These are phyloP conservation scores for Xerocomellus chrysenteron DNA, from an alignment of 768 basidiomycete genomes.

Conservation along the genomic window DNA sequence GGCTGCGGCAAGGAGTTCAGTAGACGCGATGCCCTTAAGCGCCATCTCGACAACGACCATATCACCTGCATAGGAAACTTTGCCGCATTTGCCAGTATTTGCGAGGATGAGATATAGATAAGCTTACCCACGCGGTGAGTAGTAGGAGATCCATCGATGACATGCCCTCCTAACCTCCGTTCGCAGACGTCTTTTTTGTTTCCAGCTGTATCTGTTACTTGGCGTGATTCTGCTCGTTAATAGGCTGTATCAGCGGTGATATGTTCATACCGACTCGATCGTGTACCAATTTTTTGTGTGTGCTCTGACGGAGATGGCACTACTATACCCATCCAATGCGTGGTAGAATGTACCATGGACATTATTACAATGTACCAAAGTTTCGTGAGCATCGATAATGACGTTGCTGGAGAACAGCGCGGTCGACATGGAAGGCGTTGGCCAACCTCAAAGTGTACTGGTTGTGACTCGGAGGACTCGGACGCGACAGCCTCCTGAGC, in stretches of 20 bases:
- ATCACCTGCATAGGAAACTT: constrained; percentile 35
- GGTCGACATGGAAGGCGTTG: background rate
- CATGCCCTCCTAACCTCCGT: background rate
- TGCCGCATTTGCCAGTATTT: constrained; percentile 25
- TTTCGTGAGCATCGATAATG: background rate
- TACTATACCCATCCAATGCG: constrained; percentile 15
- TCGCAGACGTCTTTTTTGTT: constrained; percentile 10
- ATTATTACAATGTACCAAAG: background rate
- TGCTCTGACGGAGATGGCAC: background rate
- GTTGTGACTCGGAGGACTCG: too few species aligned
- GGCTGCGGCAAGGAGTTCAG: constrained; percentile 40
- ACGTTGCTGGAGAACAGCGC: background rate
- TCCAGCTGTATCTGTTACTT: constrained; percentile 6
- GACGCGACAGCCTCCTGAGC: background rate
- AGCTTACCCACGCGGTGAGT: constrained; percentile 6
- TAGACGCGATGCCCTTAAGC: constrained; percentile 41
- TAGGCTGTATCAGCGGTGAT: constrained; percentile 10
- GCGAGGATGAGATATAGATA: constrained; percentile 25
- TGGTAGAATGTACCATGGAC: constrained; percentile 14
- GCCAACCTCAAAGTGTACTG: too few species aligned
- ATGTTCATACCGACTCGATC: constrained; percentile 4
- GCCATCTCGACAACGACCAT: constrained; percentile 38
- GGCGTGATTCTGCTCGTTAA: background rate
- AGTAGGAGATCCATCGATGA: background rate
- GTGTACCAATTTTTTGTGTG: constrained; percentile 11